A percentile compares a stretch with the other conserved stretches of the same genome.
These are phyloP conservation scores for Candida morakotiae DNA, from an alignment of 805 yeast species.

Conservation along the genomic window DNA sequence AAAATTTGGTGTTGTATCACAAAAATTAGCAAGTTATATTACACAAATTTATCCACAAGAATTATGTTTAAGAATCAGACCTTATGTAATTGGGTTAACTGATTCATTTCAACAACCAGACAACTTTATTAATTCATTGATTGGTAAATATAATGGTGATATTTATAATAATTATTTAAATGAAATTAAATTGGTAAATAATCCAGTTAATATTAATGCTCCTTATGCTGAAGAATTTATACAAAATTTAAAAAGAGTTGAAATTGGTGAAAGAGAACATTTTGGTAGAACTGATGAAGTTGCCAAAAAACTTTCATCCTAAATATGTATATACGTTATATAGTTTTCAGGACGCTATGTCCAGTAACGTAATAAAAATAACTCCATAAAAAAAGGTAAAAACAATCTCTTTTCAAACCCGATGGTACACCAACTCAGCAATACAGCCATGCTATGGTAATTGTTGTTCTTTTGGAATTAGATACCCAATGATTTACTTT, in stretches of 20 bases:
- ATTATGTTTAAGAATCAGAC: constrained; percentile 37
- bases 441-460: too few species aligned
- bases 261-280: constrained; percentile 32
- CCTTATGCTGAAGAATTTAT: constrained; percentile 45
- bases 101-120: constrained; percentile 84
- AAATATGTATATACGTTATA: too few species aligned
- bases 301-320: constrained; percentile 8
- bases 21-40: constrained; percentile 23
- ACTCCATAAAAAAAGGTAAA: neutral
- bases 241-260: constrained; percentile 29
- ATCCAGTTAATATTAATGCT: constrained; percentile 54
- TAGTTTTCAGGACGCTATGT: too few species aligned
- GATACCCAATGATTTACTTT: too few species aligned
- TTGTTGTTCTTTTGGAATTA: too few species aligned
- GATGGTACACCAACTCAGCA: too few species aligned
- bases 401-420: too few species aligned
- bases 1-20: constrained; percentile 53
- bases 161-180: constrained; percentile 74
- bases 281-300: constrained; percentile 17
- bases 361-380: too few species aligned
- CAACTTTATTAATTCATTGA: constrained; percentile 73
- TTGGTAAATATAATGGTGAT: constrained; percentile 80
- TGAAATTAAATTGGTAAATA: constrained; percentile 46
- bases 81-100: constrained; percentile 70
- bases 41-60: constrained; percentile 20